phyloP scores from a whole-genome alignment of 2,329 filamentous ascomycete genomes.

The Pseudocercospora crystallina region DNA sequence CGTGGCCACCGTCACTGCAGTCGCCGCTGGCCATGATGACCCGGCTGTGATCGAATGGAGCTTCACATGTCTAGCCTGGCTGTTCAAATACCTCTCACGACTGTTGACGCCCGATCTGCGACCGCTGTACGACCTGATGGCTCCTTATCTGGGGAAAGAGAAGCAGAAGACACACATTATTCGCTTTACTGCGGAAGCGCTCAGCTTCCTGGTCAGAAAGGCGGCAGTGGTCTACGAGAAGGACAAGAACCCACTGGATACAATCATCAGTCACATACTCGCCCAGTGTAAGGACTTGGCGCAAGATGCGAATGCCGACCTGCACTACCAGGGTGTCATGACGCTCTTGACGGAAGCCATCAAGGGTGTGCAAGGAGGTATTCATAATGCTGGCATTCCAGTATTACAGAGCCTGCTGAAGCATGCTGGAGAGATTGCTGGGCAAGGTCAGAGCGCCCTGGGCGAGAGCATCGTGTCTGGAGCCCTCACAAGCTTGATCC shows the following conservation, averaged over 20 bases:
- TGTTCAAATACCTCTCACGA: constrained; percentile 95
- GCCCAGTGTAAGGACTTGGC: constrained; percentile 59
- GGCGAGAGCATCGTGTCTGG: constrained; percentile 65
- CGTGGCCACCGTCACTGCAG: constrained; percentile 71
- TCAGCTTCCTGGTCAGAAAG: constrained; percentile 92
- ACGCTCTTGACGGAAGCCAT: constrained; percentile 84
- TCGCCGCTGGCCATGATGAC: constrained; percentile 75
- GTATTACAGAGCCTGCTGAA: constrained; percentile 54
- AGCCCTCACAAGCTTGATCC: constrained; percentile 75
- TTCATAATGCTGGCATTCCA: constrained; percentile 58
- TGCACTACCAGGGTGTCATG: constrained; percentile 88
- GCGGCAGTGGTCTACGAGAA: constrained; percentile 75
- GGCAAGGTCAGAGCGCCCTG: constrained; percentile 9
- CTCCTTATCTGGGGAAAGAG: constrained; percentile 78
- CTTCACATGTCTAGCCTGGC: constrained; percentile 87
- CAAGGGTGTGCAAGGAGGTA: constrained; percentile 58
- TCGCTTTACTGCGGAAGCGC: constrained; percentile 87
- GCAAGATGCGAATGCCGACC: constrained; percentile 49
- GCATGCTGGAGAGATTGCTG: constrained; percentile 18
- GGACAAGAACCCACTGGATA: constrained; percentile 65
- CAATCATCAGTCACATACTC: constrained; percentile 71
- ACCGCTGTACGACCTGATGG: constrained; percentile 79
- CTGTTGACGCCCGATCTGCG: constrained; percentile 81
- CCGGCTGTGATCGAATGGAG: constrained; percentile 91
- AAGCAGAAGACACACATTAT: constrained; percentile 83